phyloP scores from a whole-genome alignment of 352 stramenopile species.

The Pythium utonaiense region DNA sequence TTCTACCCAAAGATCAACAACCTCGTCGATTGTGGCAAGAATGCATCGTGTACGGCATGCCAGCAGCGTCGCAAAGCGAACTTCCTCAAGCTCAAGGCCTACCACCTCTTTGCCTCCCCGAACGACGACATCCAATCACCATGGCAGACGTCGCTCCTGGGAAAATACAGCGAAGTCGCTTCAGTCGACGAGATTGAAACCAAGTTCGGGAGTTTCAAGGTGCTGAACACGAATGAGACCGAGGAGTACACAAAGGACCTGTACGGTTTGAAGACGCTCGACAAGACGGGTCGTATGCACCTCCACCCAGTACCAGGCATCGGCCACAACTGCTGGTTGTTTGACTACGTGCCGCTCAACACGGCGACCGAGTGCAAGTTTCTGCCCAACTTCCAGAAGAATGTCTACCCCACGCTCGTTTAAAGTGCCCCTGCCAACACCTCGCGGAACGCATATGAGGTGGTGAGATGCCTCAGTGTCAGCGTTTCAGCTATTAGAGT shows the following conservation, averaged over 20 bases:
- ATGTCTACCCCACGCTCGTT: constrained; percentile 20
- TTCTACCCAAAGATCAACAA: too few species aligned
- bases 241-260: constrained; percentile 31
- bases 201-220: constrained; percentile 24
- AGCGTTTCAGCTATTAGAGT: too few species aligned
- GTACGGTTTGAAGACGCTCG: constrained; percentile 30
- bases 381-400: constrained; percentile 32
- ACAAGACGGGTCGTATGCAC: constrained; percentile 22
- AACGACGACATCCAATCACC: constrained; percentile 32
- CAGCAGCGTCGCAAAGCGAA: constrained; percentile 28
- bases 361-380: constrained; percentile 26
- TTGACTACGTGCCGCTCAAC: constrained; percentile 8
- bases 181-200: constrained; percentile 22
- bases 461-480: too few species aligned
- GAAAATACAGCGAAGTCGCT: constrained; percentile 29
- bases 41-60: too few species aligned
- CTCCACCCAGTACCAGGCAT: constrained; percentile 20
- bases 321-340: constrained; percentile 29
- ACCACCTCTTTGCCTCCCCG: constrained; percentile 32
- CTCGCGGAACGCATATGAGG: too few species aligned
- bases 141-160: constrained; percentile 30
- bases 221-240: constrained; percentile 34
- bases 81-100: constrained; percentile 14
- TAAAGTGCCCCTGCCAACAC: too few species aligned
- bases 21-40: too few species aligned